Evolutionary conservation across 306 rosid species (phyloP).

Genomic region (Trifolium repens): DNA sequence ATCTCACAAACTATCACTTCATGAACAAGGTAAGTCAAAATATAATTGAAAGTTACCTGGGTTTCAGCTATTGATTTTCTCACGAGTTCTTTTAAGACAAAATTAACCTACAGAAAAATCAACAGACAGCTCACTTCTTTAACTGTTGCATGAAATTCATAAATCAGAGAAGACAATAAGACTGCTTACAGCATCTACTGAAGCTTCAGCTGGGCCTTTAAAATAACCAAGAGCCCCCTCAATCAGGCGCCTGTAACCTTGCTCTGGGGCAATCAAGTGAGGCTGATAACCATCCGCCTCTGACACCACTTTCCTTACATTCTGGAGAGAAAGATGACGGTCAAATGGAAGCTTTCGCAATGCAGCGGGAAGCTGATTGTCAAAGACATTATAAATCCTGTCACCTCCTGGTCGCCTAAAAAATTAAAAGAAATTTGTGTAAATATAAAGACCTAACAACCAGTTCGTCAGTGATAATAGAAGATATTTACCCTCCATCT

Average conservation of each 20-base stretch:
- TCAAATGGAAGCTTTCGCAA: constrained; percentile 97
- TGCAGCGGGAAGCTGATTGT: constrained; percentile 98
- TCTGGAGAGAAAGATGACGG: constrained; percentile 83
- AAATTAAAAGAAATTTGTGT: constrained; percentile 4
- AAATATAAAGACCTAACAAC: constrained; percentile 21
- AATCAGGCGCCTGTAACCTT: constrained; percentile 92
- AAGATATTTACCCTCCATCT: constrained; percentile 85
- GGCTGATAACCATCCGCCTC: constrained; percentile 99
- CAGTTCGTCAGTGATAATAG: constrained; percentile 8
- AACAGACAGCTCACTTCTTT: constrained; percentile 29
- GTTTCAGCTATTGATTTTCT: constrained; percentile 94
- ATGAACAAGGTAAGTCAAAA: constrained; percentile 2
- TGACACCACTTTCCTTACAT: constrained; percentile 87
- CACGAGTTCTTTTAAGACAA: constrained; percentile 90
- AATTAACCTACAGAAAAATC: constrained; percentile 72
- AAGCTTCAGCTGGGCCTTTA: constrained; percentile 96
- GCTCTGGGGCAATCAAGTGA: constrained; percentile 98
- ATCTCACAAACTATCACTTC: constrained; percentile 15
- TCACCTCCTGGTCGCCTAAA: constrained; percentile 95
- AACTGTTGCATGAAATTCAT: constrained; percentile 1
- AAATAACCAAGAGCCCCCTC: constrained; percentile 85
- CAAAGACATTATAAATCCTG: constrained; percentile 54
- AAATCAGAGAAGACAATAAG: constrained; percentile 9
- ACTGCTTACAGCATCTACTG: constrained; percentile 88
- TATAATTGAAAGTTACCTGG: constrained; percentile 59